Evolutionary conservation across 1,139 yeast species (phyloP).

Genomic region (Candida sp.): DNA sequence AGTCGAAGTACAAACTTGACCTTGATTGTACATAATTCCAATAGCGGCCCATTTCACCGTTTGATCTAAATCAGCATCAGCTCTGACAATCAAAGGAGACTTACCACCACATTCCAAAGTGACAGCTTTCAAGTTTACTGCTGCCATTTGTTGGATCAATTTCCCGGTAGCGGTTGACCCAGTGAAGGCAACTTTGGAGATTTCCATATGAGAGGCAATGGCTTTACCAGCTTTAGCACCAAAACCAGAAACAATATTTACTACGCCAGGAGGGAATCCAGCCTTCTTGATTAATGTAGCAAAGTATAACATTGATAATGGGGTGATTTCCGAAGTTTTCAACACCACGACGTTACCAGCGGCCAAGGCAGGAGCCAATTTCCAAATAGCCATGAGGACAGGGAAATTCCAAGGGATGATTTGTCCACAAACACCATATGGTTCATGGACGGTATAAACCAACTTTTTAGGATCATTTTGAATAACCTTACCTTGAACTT

Average conservation of each 20-base stretch:
- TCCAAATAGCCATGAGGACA: constrained; percentile 54
- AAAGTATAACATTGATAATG: constrained; percentile 52
- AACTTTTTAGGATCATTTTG: constrained; percentile 65
- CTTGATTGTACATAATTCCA: constrained; percentile 79
- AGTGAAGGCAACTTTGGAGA: constrained; percentile 69
- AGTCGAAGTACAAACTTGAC: constrained; percentile 47
- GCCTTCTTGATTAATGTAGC: constrained; percentile 55
- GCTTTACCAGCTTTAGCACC: constrained; percentile 59
- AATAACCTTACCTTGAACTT: constrained; percentile 66
- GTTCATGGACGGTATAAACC: constrained; percentile 80
- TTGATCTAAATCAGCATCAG: constrained; percentile 71
- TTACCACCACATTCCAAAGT: constrained; percentile 93
- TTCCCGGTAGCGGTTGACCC: constrained; percentile 61
- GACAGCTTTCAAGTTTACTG: constrained; percentile 61
- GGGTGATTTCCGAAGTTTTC: constrained; percentile 64
- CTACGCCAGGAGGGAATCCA: constrained; percentile 75
- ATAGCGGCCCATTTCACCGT: constrained; percentile 85
- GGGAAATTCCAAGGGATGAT: constrained; percentile 66
- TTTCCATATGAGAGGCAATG: constrained; percentile 51
- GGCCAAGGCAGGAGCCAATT: constrained; percentile 59
- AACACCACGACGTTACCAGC: constrained; percentile 61
- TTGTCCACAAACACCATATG: constrained; percentile 76
- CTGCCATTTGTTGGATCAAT: constrained; percentile 56
- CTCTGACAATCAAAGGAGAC: constrained; percentile 69
- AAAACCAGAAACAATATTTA: constrained; percentile 56